Percentiles rank a stretch among this genome's conserved stretches.
Conservation (phyloP, 805 yeast species). For the Saccharomycopsis synnaedendra region DNA sequence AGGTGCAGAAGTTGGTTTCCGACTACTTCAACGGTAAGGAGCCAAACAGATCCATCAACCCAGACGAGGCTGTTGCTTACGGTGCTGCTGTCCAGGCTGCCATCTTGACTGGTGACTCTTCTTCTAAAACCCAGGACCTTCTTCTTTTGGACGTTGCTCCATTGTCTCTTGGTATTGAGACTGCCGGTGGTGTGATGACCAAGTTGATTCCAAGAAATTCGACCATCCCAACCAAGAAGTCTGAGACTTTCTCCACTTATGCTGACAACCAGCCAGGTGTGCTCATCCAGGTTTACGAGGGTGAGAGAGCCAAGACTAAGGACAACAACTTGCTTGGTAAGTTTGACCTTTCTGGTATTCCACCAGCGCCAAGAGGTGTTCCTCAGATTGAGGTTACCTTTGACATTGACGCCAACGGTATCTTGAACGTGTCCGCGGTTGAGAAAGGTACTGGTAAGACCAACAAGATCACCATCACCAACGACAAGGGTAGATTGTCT, state of each 20-base stretch:
- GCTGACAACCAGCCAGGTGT: conserved; percentile 99
- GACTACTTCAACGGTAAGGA: conserved; percentile 98
- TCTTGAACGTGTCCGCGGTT: conserved; percentile 89
- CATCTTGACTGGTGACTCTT: conserved; percentile 92
- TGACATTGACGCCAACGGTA: conserved; percentile 96
- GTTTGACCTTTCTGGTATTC: conserved; percentile 92
- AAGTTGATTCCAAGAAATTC: conserved; percentile 98
- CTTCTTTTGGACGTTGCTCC: conserved; percentile 98
- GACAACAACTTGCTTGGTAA: conserved; percentile 96
- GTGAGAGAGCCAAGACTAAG: conserved; percentile 94
- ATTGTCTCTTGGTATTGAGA: conserved; percentile 96
- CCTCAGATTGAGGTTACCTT: conserved; percentile 98
- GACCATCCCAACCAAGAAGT: conserved; percentile 96
- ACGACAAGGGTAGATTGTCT: conserved; percentile 97
- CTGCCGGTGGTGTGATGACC: conserved; percentile 99
- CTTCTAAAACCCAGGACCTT: conserved; percentile 95
- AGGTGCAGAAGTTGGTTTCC: conserved; percentile 91
- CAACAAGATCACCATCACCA: conserved; percentile 94
- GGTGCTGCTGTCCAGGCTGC: conserved; percentile 99
- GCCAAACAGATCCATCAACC: conserved; percentile 96
- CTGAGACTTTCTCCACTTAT: conserved; percentile 94
- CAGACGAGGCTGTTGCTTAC: conserved; percentile 98
- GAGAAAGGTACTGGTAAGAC: conserved; percentile 99
- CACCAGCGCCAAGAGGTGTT: conserved; percentile 98
- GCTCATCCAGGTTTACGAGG: conserved; percentile 92